Evolutionary conservation across 2,329 filamentous ascomycete species (phyloP).

Genomic region (Verticillium albo-atrum): DNA sequence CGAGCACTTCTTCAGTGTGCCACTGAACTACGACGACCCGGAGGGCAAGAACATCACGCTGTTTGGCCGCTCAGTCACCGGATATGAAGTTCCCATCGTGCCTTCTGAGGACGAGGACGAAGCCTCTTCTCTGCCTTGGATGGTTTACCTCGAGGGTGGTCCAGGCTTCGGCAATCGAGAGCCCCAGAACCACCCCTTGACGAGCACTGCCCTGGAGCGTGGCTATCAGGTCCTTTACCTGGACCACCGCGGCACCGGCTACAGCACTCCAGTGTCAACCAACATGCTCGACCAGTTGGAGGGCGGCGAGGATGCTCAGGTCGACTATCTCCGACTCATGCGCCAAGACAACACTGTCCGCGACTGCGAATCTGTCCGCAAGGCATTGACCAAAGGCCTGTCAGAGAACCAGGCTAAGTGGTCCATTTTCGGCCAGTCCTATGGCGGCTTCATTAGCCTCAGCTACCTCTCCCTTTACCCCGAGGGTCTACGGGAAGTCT

Average conservation of each 20-base stretch:
- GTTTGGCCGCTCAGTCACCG: constrained; percentile 2
- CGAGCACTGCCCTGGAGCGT: constrained; percentile 65
- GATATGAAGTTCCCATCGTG: constrained; percentile 1
- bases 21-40: constrained; percentile 1
- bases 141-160: constrained; percentile 79
- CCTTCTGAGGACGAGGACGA: constrained; percentile 6
- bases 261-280: constrained; percentile 76
- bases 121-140: constrained; percentile 44
- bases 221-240: constrained; percentile 86
- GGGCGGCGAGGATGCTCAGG: constrained; percentile 64
- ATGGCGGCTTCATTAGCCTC: constrained; percentile 80
- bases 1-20: constrained; percentile 2
- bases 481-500: constrained; percentile 74
- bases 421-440: constrained; percentile 89
- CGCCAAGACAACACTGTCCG: constrained; percentile 86
- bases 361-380: constrained; percentile 82
- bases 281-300: constrained; percentile 56
- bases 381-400: constrained; percentile 65
- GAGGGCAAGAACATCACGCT: constrained; percentile 2
- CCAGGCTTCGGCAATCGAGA: constrained; percentile 73
- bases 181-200: constrained; percentile 69
- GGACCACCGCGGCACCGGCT: constrained; percentile 87
- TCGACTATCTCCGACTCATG: constrained; percentile 77
- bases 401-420: constrained; percentile 70
- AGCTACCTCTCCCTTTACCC: constrained; percentile 82